Evolutionary conservation across 371 early-diverging fungal genomes (phyloP).

Genomic region (Apophysomyces elegans): DNA sequence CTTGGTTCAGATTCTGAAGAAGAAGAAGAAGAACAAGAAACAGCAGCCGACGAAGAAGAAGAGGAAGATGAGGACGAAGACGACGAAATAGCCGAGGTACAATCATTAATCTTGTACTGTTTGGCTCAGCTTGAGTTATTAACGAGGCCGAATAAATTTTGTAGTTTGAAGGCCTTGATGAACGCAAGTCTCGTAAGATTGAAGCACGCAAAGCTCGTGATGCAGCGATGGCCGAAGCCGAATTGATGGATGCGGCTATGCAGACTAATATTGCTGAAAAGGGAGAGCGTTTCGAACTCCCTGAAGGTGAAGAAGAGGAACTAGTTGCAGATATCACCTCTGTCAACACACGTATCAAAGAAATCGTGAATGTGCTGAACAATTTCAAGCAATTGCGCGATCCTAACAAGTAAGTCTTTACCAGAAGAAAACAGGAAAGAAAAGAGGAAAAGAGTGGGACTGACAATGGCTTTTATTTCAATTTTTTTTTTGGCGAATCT

Average conservation of each 20-base stretch:
- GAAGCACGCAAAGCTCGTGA: constrained; percentile 64
- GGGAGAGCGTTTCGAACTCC: constrained; percentile 72
- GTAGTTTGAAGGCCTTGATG: constrained; percentile 61
- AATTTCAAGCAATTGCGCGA: constrained; percentile 89
- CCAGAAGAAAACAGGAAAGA: no score
- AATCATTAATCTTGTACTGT: no score
- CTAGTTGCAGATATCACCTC: constrained; percentile 61
- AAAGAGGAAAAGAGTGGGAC: no score
- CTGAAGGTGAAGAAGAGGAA: constrained; percentile 73
- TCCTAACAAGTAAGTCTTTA: constrained; percentile 53
- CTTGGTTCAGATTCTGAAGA: constrained; percentile 61
- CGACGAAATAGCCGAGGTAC: no score
- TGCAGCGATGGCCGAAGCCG: constrained; percentile 66
- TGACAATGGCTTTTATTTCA: no score
- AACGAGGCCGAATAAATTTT: no score
- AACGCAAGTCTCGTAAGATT: constrained; percentile 71
- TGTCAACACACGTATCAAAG: constrained; percentile 88
- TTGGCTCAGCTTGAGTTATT: no score
- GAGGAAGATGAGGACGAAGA: constrained; percentile 34
- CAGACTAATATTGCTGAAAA: constrained; percentile 75
- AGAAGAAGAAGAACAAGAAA: constrained; percentile 43
- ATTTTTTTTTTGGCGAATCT: neutral
- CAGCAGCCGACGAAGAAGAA: constrained; percentile 32
- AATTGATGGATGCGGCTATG: constrained; percentile 75
- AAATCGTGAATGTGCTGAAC: constrained; percentile 83